Evolutionary conservation across 768 basidiomycete species (phyloP), one percentile per base, ranked within the genome.

Genomic region (Lactarius hatsudake): DNA sequence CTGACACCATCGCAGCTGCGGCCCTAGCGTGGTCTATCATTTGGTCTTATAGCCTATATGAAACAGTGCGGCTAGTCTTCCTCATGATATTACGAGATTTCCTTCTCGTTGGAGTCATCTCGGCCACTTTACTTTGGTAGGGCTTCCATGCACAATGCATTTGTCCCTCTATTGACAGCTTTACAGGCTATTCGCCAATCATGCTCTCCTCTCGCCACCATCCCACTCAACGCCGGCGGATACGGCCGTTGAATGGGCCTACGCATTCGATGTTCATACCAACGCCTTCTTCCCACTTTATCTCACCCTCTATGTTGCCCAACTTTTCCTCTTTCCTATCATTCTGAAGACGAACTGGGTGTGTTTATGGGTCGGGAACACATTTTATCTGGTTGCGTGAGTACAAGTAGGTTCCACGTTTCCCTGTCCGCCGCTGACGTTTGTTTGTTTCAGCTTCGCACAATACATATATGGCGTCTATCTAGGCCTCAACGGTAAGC

Each of bases 241-340:
- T 71, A 86, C 90, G 54, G 78, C 78, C 23, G 90, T 94, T 36
- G 93, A 94, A 81, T 95, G 89, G 92, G 91, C 90, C 5, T 98
- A 97, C 77, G 94, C 93, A 15, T 96, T 98, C 73, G 96, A 98
- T 76, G 91, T 98, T 18, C 95, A 97, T 77, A 96, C 91, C 66
- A 98, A 98, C 73, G 90, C 94, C 3, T 98, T 98, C 82, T 96
- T 98, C 78, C 95, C 95, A 23, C 81, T 95, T 66, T 96, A 92
- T 78, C 84, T 97, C 66, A 89, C 91, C 12, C 84, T 97, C 62
- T 97, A 97, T 75, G 80, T 94, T 66, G 91, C 90, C 0, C 93
- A 98, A 74, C 83, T 97, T 13, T 87, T 96, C 69, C 82, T 98
- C 13, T 84, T 93, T 2, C 90, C 93, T 2, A 83, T 98, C 57